Base-by-base conservation (phyloP, 192 early-diverging fungal species). In the Entomortierella chlamydospora region DNA sequence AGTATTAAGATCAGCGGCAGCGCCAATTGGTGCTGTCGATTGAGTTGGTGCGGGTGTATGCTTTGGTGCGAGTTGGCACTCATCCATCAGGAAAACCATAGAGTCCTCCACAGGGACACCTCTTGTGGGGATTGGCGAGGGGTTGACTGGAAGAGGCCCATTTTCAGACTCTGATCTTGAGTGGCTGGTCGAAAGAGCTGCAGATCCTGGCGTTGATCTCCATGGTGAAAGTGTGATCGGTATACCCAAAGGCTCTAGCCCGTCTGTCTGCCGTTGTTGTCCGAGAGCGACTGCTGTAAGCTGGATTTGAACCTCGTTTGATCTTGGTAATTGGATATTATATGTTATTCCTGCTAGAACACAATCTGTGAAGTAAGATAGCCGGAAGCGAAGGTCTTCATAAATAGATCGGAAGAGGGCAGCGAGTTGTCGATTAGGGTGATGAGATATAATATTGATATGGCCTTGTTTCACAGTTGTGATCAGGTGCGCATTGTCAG, bases 351-450 rank as follows among this genome's bases (percentile, higher is more conserved):
- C 89, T 17, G 82, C 87, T 37, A 94, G 72, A 13, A 90, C 82
- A 77, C 92, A 94, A 17, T 87, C 87, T 17, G 73, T 58, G 25
- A 93, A 85, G 70, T 90, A 92, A 20, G 84, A 70, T 33, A 93
- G 74, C 57, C 89, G 87, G 23, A 90, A 82, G 30, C 87, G 82
- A 29, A 94, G 64, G 33, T 93, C 91, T 30, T 89, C 70, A 60
- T 95, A 93, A 11, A 93, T 71, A 11, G 81, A 63, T 56, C 85
- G 85, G 77, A 94, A 91, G 31, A 95, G 60, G 13, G 74, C 81
- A 2, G 93, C 90, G 0, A 95, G 84, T 52, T 92, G 91, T 10
- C 89, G 84, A 63, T 92, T 95, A 17, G 93, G 92, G 72, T 93
- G 92, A 60, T 93, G 89, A 6, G 85, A 81, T 26, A 70, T 70